A percentile compares a stretch with the other conserved stretches of the same genome.
phyloP scores from a whole-genome alignment of 2,329 filamentous ascomycete genomes.

The Fusarium keratoplasticum region DNA sequence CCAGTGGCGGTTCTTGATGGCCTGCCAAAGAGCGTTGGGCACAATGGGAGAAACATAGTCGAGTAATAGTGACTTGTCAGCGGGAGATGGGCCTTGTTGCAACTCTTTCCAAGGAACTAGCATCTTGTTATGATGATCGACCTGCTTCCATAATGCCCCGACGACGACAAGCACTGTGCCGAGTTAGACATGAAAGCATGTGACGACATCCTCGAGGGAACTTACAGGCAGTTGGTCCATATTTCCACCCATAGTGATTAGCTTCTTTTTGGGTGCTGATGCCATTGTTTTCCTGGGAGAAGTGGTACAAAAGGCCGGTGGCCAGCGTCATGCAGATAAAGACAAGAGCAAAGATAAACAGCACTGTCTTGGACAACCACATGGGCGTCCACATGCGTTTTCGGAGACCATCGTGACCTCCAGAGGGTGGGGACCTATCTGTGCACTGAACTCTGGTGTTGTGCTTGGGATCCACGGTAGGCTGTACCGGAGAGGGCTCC shows the following conservation, averaged over 20 bases:
- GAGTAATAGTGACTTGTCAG: slow-evolving; percentile 41
- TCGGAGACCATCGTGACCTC: slow-evolving; percentile 14
- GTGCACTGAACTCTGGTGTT: slow-evolving; percentile 1
- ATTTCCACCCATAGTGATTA: slow-evolving; percentile 40
- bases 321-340: slow-evolving; percentile 37
- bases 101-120: slow-evolving; percentile 45
- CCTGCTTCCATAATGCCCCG: slow-evolving; percentile 45
- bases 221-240: slow-evolving; percentile 40
- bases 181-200: slow-evolving; percentile 3
- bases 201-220: not conserved
- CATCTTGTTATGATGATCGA: slow-evolving; percentile 45
- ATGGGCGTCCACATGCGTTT: slow-evolving; percentile 36
- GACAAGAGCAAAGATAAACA: slow-evolving; percentile 30
- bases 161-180: slow-evolving; percentile 41
- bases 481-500: slow-evolving; percentile 1
- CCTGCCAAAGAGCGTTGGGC: slow-evolving; percentile 35
- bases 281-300: slow-evolving; percentile 34
- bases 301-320: slow-evolving; percentile 35
- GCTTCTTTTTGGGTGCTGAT: slow-evolving; percentile 32
- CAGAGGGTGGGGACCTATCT: not conserved
- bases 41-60: slow-evolving; percentile 47
- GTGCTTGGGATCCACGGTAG: slow-evolving; percentile 6
- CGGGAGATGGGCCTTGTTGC: slow-evolving; percentile 21
- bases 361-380: slow-evolving; percentile 31
- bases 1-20: slow-evolving; percentile 42